Percentiles rank a stretch among this genome's conserved stretches.
These are phyloP conservation scores for Flammula alnicola DNA, from an alignment of 1,284 basidiomycete genomes.

Conservation along the genomic window DNA sequence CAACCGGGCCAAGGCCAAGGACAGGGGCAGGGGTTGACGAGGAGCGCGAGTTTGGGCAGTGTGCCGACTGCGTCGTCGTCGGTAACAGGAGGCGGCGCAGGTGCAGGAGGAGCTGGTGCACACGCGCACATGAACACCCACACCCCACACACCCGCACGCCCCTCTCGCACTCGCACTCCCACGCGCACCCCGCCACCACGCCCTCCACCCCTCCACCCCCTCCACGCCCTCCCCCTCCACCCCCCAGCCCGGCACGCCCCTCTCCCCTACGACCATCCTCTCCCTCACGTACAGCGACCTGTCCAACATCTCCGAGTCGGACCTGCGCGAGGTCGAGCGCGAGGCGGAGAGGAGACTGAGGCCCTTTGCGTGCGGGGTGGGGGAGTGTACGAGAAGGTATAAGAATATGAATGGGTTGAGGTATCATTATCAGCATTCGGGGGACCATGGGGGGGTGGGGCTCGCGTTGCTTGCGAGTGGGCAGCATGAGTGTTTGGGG, in stretches of 20 bases:
- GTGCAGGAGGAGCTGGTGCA: too few species aligned
- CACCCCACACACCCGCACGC: too few species aligned
- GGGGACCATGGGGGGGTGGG: slow-evolving; percentile 94
- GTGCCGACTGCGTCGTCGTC: too few species aligned
- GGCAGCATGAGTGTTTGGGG: slow-evolving; percentile 71
- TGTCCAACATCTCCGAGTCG: slow-evolving; percentile 59
- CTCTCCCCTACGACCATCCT: slow-evolving; percentile 30
- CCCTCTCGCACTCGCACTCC: too few species aligned
- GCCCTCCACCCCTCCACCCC: slow-evolving; percentile 7
- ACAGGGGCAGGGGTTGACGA: slow-evolving; percentile 16
- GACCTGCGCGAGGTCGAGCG: slow-evolving; percentile 77
- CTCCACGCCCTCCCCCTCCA: too few species aligned
- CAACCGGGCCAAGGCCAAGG: slow-evolving; percentile 6
- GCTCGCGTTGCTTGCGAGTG: slow-evolving; percentile 81
- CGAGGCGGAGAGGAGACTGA: slow-evolving; percentile 79
- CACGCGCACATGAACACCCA: too few species aligned
- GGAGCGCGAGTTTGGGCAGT: slow-evolving; percentile 26
- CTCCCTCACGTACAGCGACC: slow-evolving; percentile 30
- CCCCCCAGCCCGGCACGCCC: slow-evolving; percentile 21
- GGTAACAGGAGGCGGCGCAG: too few species aligned
- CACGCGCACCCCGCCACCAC: neutral
- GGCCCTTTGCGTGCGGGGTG: slow-evolving; percentile 89
- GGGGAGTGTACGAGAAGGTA: slow-evolving; percentile 93
- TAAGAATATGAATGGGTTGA: slow-evolving; percentile 97
- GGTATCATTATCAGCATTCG: slow-evolving; percentile 97